Percentiles rank a stretch among this genome's conserved stretches.
These are phyloP conservation scores for Hypoxylon sp. DNA, from an alignment of 2,329 filamentous ascomycete genomes.

Conservation along the genomic window DNA sequence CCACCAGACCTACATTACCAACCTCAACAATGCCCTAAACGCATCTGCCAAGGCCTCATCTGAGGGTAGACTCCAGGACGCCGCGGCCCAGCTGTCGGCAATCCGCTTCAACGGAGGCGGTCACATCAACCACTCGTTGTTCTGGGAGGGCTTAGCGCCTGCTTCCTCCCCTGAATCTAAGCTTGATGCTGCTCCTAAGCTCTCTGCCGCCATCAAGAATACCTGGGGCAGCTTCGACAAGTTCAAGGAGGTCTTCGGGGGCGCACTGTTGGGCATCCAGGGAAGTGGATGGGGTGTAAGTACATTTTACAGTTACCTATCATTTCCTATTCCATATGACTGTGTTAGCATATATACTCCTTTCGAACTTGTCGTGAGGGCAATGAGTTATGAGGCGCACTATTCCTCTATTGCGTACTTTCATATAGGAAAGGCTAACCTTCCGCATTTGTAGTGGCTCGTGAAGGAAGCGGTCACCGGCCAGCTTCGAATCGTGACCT, in stretches of 20 bases:
- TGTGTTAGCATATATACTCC: background rate
- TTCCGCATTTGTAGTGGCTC: constrained; percentile 69
- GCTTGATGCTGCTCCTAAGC: constrained; percentile 67
- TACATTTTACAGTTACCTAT: constrained; percentile 7
- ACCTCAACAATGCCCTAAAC: constrained; percentile 77
- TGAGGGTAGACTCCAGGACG: constrained; percentile 69
- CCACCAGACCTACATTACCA: constrained; percentile 83
- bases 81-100: constrained; percentile 74
- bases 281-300: constrained; percentile 83
- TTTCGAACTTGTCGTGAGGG: background rate
- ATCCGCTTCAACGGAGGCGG: constrained; percentile 93
- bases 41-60: constrained; percentile 70
- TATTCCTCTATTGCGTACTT: background rate
- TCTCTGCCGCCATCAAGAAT: constrained; percentile 72
- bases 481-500: constrained; percentile 79
- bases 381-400: background rate
- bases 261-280: constrained; percentile 78
- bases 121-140: constrained; percentile 93
- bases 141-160: constrained; percentile 87
- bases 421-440: constrained; percentile 17
- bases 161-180: constrained; percentile 70
- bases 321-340: background rate
- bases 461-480: constrained; percentile 74
- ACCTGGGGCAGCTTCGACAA: constrained; percentile 77
- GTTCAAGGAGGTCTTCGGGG: constrained; percentile 77